Percentiles rank a stretch among this genome's conserved stretches.
Evolutionary conservation across 2,329 filamentous ascomycete genomes (phyloP).

Genomic region (Piedraia hortae): DNA sequence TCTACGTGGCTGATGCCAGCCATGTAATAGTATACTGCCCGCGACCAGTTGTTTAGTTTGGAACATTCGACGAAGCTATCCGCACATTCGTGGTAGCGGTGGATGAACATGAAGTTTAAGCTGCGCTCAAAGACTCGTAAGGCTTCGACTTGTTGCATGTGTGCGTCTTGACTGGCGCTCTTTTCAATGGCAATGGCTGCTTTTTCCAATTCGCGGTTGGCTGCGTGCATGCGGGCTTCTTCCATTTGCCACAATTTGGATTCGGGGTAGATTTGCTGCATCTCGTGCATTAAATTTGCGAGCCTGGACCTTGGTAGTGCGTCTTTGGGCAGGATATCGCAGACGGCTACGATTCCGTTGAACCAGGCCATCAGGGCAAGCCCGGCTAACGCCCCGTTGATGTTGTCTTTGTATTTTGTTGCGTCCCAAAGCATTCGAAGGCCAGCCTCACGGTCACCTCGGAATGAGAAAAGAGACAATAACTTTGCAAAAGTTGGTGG

Average conservation of each 20-base stretch:
- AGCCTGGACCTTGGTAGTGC: conserved; percentile 43
- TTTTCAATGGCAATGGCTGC: conserved; percentile 31
- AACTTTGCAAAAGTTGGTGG: conserved; percentile 75
- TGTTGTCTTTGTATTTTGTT: conserved; percentile 47
- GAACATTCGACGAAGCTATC: conserved; percentile 42
- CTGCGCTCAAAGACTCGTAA: conserved; percentile 65
- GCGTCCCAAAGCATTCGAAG: conserved; percentile 75
- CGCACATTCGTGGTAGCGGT: conserved; percentile 48
- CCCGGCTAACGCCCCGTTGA: conserved; percentile 77
- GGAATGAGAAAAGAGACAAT: conserved; percentile 70
- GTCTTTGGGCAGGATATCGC: conserved; percentile 54
- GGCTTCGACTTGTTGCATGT: conserved; percentile 69
- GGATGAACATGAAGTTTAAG: conserved; percentile 49
- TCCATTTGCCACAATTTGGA: conserved; percentile 71
- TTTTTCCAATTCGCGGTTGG: conserved; percentile 34
- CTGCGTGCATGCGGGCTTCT: conserved; percentile 50
- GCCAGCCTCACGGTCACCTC: conserved; percentile 59
- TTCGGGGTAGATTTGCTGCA: conserved; percentile 54
- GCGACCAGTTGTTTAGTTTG: conserved; percentile 73
- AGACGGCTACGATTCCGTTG: conserved; percentile 60
- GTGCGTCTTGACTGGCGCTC: conserved; percentile 10
- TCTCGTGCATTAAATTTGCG: conserved; percentile 36
- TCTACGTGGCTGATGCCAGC: conserved; percentile 55
- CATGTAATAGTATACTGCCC: conserved; percentile 70
- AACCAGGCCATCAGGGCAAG: conserved; percentile 65